phyloP scores from a whole-genome alignment of 306 rosid genomes.

The Phaseolus lunatus region DNA sequence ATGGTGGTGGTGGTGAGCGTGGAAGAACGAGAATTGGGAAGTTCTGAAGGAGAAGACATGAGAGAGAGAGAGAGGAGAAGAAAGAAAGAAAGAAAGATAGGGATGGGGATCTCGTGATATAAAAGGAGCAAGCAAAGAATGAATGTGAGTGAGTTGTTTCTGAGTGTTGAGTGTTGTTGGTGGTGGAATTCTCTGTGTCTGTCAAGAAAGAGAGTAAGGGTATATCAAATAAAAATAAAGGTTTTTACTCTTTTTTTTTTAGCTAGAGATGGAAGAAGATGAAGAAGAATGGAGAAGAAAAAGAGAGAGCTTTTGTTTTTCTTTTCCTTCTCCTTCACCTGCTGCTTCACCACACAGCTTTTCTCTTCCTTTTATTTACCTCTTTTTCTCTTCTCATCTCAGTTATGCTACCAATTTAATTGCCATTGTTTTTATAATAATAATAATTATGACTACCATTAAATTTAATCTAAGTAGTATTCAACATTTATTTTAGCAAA shows the following conservation, averaged over 20 bases:
- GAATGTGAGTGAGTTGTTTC: slow-evolving; percentile 65
- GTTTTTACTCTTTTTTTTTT: background rate
- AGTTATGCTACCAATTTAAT: too few species aligned
- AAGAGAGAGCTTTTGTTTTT: slow-evolving; percentile 47
- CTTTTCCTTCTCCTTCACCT: slow-evolving; percentile 51
- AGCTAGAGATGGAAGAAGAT: slow-evolving; percentile 24
- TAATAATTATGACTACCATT: too few species aligned
- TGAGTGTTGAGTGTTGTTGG: slow-evolving; percentile 15
- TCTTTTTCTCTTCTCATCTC: background rate
- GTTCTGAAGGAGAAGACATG: slow-evolving; percentile 39
- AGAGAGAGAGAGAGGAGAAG: slow-evolving; percentile 11
- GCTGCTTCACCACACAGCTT: slow-evolving; percentile 84
- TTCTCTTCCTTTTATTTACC: background rate
- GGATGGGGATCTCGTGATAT: slow-evolving; percentile 95
- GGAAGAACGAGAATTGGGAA: slow-evolving; percentile 32
- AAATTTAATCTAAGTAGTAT: too few species aligned
- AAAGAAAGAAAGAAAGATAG: slow-evolving; percentile 44
- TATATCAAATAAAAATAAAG: background rate
- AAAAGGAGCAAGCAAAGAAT: slow-evolving; percentile 87
- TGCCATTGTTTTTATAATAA: background rate
- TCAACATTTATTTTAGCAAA: too few species aligned
- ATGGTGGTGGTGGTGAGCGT: background rate
- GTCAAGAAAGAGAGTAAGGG: slow-evolving; percentile 40
- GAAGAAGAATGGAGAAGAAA: slow-evolving; percentile 35
- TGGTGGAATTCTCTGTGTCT: slow-evolving; percentile 25